Base-by-base conservation (phyloP, 768 basidiomycete genomes). In the Lentinula sp. region DNA sequence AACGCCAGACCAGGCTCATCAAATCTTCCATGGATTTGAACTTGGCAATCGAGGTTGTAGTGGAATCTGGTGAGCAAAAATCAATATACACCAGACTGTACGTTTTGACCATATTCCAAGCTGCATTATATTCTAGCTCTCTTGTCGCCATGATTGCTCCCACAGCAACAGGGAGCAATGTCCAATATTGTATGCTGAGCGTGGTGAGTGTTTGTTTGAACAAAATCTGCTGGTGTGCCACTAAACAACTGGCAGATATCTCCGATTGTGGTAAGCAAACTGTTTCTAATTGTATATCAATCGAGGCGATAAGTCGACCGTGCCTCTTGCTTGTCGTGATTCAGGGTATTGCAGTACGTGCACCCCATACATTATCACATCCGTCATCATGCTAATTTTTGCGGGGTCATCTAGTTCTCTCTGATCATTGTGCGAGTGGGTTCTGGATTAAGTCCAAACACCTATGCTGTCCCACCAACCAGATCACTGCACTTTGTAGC, bases 131-230 rank as follows among this genome's bases (percentile, higher is more conserved):
- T 37, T 65, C 64, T 37, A 40, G 39, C 3, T 60, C 53, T 48
- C 59, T 65, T 3, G 37, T 65, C 21, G 64, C 59, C 23, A 63
- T 65, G 64, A 59, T 65, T 15, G 62, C 62, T 4, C 64, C 64
- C 31, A 65, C 64, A 15, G 59, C 49, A 6, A 40, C 52, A 16
- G 64, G 62, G 4, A 49, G 56, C 53, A 65, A 65, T 39, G 59
- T 63, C 4, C 64, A 65, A 40, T 65, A 60, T 31, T 62, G 62
- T 34, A 5, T 65, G 15, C 52, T 65, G 11, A 65, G 64, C 42
- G 34, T 61, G 58, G 64, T 65, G 23, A 28, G 62, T 51, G 40
- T 32, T 45, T 37, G 13, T 13, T 11, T 13, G 15, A 11, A 18
- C 5, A 58, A 32, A 46, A 7, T 18, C 21, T 15, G n/a, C 23